phyloP scores from a whole-genome alignment of 768 basidiomycete genomes.

The Xerocomellus intermedius region DNA sequence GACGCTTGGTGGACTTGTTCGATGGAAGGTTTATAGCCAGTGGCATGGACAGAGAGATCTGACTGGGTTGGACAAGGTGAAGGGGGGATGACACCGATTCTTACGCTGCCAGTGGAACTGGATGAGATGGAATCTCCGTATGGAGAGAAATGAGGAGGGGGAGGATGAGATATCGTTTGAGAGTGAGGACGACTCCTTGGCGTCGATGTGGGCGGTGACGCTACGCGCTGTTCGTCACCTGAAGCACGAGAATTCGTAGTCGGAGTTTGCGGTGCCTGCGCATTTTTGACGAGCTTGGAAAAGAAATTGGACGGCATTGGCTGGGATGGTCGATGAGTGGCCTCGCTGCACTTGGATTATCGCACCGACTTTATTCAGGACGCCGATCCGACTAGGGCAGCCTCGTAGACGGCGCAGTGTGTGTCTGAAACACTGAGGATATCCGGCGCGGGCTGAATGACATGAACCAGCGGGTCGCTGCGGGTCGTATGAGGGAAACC shows the following conservation, averaged over 20 bases:
- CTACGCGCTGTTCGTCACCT: neutral
- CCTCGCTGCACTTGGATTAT: too few relatives aligned
- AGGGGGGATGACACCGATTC: slow-evolving; percentile 32
- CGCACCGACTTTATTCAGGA: slow-evolving; percentile 2
- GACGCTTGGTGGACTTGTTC: slow-evolving; percentile 19
- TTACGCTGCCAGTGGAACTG: slow-evolving; percentile 25
- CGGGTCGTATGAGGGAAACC: slow-evolving; percentile 1
- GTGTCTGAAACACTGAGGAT: neutral
- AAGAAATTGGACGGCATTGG: slow-evolving; percentile 30
- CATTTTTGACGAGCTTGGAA: slow-evolving; percentile 30
- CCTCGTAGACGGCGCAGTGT: neutral
- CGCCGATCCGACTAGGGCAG: neutral
- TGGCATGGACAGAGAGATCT: slow-evolving; percentile 10
- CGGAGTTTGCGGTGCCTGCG: slow-evolving; percentile 12
- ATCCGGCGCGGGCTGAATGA: neutral
- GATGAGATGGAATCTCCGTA: slow-evolving; percentile 6
- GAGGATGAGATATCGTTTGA: slow-evolving; percentile 6
- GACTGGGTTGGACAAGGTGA: slow-evolving; percentile 23
- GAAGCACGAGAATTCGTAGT: neutral
- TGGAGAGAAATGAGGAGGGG: slow-evolving; percentile 5
- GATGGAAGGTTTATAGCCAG: slow-evolving; percentile 3
- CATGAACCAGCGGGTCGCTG: neutral
- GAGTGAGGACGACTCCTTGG: slow-evolving; percentile 6
- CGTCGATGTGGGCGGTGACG: neutral
- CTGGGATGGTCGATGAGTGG: neutral